Base-by-base conservation (phyloP, 1,284 basidiomycete species). In the Marasmius tenuissimus region DNA sequence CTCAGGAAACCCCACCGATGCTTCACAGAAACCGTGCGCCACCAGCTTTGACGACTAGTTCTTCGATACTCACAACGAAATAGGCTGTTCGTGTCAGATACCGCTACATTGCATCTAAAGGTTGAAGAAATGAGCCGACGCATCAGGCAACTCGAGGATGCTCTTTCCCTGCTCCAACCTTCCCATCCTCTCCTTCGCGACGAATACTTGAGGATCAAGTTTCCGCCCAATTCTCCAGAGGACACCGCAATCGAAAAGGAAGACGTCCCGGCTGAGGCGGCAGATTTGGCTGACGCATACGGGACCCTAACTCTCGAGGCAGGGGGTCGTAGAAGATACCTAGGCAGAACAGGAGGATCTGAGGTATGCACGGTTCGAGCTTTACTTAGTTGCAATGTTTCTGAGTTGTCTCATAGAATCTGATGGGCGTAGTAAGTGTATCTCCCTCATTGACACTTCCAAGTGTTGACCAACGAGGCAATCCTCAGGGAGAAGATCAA, bases 91-190 rank as follows among this genome's bases (percentile, higher is more conserved):
- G 81, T 91, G 9, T 85, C 88, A 9, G 87, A 89, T 65, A 90
- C 89, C 6, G 83, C 87, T 49, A 83, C 88, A 64, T 75, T 91
- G 2, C 89, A 91, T 68, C 73, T 77, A 51, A 89, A 88, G 72
- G 89, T 91, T 37, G 75, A 79, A 1, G 85, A 89, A 63, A 91
- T 91, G 88, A 86, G 86, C 47, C 84, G 88, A 66, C 83, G 89
- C 47, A 91, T 91, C 66, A 81, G 87, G 48, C 83, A 88, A 66
- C 79, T 91, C 18, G 88, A 90, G 71, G 87, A 89, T 59, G 87
- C 87, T 0, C 73, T 91, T 52, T 79, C 84, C 16, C 84, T 87
- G 55, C 84, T 87, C 61, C 87, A 90, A 67, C 78, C 82, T 4
- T 77, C 81, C 8, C 89, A 91, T 70, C 85, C 89, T 4, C 75